phyloP scores from a whole-genome alignment of 2,329 filamentous ascomycete genomes.

The Trichoderma citrinoviride region DNA sequence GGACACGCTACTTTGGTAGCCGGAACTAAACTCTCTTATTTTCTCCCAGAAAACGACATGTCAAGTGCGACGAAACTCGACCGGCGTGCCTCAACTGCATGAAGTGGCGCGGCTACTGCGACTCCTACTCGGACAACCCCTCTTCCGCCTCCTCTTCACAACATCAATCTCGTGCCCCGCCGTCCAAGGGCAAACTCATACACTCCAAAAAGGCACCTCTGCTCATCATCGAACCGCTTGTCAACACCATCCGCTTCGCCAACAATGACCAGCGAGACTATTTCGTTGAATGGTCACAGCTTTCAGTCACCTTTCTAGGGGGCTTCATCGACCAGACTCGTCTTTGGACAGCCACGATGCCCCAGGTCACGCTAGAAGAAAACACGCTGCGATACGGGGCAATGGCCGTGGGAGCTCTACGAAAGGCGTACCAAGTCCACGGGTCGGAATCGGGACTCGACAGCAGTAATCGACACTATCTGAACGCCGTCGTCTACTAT shows the following conservation, averaged over 20 bases:
- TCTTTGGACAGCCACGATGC: constrained; percentile 42
- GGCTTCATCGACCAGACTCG: constrained; percentile 36
- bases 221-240: constrained; percentile 34
- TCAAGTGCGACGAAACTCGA: constrained; percentile 44
- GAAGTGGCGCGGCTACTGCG: constrained; percentile 42
- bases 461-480: constrained; percentile 38
- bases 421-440: constrained; percentile 34
- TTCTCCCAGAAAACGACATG: constrained; percentile 38
- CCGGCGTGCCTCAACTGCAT: constrained; percentile 43
- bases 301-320: constrained; percentile 38
- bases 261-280: constrained; percentile 37
- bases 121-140: constrained; percentile 32
- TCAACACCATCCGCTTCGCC: constrained; percentile 38
- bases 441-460: constrained; percentile 26
- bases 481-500: constrained; percentile 42
- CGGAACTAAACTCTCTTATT: neutral
- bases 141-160: constrained; percentile 10
- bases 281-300: constrained; percentile 39
- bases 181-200: constrained; percentile 30
- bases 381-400: constrained; percentile 39
- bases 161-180: constrained; percentile 12
- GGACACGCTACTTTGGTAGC: neutral
- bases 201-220: constrained; percentile 33
- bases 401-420: constrained; percentile 42
- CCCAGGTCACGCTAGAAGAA: constrained; percentile 40